Base-by-base conservation (phyloP, 169 alveolate genomes). In the Cytauxzoon felis region DNA sequence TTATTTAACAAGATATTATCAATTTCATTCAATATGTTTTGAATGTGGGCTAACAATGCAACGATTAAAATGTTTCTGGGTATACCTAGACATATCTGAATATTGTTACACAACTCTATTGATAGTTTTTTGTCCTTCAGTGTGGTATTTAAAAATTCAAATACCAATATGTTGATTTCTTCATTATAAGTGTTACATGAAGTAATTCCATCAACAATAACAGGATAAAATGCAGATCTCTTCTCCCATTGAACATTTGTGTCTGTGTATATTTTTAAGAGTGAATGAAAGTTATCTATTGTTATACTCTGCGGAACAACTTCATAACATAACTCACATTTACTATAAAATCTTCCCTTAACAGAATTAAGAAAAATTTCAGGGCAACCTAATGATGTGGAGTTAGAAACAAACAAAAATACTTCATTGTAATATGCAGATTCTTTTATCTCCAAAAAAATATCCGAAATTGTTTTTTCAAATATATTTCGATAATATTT, bases 321-420 rank as follows among this genome's bases (percentile, higher is more conserved):
- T 16, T 40, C 19, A 29, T 3, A 4, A 9, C 9, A 50, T 1
- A 26, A 5, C 1, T 48, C 52, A 51, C 32, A 5, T 18, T 34
- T 2, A 23, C 38, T 18, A 29, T 63, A 61, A 49, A 48, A 16
- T 36, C 73, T 50, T 23, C 45, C 21, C 56, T 62, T 61, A 21
- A 62, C 73, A 61, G 52, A 0, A 4, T 50, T 34, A 13, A 63
- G 5, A 27, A 62, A 62, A 32, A 38, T 38, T 34, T 50, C 19
- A 2, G 73, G 52, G 43, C 63, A 45, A 1, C 73, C 73, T 27
- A 30, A 38, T 18, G 56, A 38, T 42, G 52, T 53, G 43, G 64
- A 50, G 51, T 62, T 51, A 33, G 64, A 62, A 19, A 62, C 52
- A 51, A 62, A 16, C 45, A 62, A 16, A 27, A 62, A 62, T 3